These are phyloP conservation scores for Kickxella alabastrina DNA, from an alignment of 192 early-diverging fungal species.

Conservation along the genomic window DNA sequence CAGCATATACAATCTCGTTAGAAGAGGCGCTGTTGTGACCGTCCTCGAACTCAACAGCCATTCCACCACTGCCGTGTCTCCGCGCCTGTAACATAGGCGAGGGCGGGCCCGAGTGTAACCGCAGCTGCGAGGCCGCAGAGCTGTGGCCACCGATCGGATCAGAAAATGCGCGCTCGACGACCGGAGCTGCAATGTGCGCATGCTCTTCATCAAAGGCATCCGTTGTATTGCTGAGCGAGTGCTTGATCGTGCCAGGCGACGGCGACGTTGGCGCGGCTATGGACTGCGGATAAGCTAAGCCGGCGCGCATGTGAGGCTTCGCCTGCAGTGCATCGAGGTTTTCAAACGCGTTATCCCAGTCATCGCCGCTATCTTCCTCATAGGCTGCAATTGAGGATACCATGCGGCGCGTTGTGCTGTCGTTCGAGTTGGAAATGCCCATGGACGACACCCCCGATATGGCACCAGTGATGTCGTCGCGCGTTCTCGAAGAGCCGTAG, in stretches of 20 bases:
- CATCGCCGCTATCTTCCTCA: slow-evolving; percentile 50
- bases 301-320: slow-evolving; percentile 18
- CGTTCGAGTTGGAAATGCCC: slow-evolving; percentile 45
- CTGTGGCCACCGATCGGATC: slow-evolving; percentile 24
- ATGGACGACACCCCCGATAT: slow-evolving; percentile 48
- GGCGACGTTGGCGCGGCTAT: slow-evolving; percentile 39
- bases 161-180: slow-evolving; percentile 32
- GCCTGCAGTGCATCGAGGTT: slow-evolving; percentile 47
- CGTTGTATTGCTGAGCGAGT: slow-evolving; percentile 28
- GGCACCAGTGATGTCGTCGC: slow-evolving; percentile 43
- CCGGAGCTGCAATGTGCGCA: slow-evolving; percentile 6
- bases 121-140: slow-evolving; percentile 3
- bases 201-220: slow-evolving; percentile 17
- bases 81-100: slow-evolving; percentile 29
- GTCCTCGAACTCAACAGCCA: slow-evolving; percentile 22
- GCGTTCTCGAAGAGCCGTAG: slow-evolving; percentile 35
- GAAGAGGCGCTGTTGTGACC: slow-evolving; percentile 14
- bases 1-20: slow-evolving; percentile 16
- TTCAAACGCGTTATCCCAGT: slow-evolving; percentile 53
- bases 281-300: slow-evolving; percentile 38
- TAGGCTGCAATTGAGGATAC: slow-evolving; percentile 51
- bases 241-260: slow-evolving; percentile 25
- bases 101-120: slow-evolving; percentile 43
- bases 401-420: slow-evolving; percentile 39
- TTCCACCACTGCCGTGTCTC: slow-evolving; percentile 8